Conservation (phyloP, 495 filamentous ascomycete genomes). For the Daldinia caldariorum region DNA sequence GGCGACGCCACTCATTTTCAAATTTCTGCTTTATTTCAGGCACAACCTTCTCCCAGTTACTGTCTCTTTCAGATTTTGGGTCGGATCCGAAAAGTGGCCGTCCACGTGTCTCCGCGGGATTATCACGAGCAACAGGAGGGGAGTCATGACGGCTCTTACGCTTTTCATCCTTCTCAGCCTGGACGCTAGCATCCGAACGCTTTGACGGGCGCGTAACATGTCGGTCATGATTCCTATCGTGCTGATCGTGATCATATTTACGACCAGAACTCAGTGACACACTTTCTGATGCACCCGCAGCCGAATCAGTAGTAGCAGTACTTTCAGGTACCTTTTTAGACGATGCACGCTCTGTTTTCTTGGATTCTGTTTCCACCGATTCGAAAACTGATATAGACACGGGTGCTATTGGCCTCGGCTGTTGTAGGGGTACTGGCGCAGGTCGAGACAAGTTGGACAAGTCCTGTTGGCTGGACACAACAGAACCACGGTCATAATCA, state of each 20-base stretch:
- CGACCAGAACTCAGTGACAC: constrained; percentile 52
- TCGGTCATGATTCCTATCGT: constrained; percentile 39
- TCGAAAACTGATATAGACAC: constrained; percentile 56
- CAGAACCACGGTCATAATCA: constrained; percentile 63
- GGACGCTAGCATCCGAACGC: constrained; percentile 32
- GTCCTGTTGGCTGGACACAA: constrained; percentile 52
- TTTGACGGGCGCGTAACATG: constrained; percentile 34
- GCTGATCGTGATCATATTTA: constrained; percentile 37
- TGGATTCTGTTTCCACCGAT: constrained; percentile 47
- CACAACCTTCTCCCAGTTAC: constrained; percentile 29
- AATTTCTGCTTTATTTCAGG: constrained; percentile 35
- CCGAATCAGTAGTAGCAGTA: constrained; percentile 59
- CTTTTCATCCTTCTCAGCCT: constrained; percentile 41
- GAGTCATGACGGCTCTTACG: constrained; percentile 34
- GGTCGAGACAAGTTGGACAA: constrained; percentile 41
- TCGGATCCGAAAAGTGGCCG: constrained; percentile 38
- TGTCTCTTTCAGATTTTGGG: constrained; percentile 27
- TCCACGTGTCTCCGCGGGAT: constrained; percentile 55
- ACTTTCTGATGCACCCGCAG: constrained; percentile 59
- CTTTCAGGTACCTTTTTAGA: constrained; percentile 53
- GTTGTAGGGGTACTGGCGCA: constrained; percentile 56
- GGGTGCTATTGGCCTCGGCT: constrained; percentile 56
- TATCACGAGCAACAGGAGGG: constrained; percentile 48
- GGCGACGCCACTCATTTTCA: constrained; percentile 37
- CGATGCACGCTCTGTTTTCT: constrained; percentile 45